Evolutionary conservation across 192 early-diverging fungal genomes (phyloP), one percentile per base, ranked within the genome.

Genomic region (Rhizophagus clarus): DNA sequence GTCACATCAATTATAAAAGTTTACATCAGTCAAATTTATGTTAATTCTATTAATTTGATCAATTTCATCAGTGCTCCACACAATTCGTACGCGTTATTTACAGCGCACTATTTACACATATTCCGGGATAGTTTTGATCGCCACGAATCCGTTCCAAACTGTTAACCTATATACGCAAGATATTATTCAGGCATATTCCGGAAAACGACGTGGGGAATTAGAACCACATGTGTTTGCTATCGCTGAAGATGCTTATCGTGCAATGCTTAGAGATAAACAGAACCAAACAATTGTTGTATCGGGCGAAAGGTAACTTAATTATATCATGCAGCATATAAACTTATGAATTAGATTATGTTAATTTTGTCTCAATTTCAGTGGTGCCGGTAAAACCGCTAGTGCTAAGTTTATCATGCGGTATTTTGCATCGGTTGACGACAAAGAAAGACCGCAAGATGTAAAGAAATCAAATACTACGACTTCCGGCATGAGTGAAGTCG

Each of bases 191-290:
- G 93, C 95, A 51, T 98, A 99, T 81, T 95, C 96, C 1, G 98
- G 98, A 40, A 92, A 93, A 77, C 91, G 94, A 81, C 92, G 96
- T 67, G 96, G 95, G 45, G 96, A 99, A 83, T 89, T 98, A 12
- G 96, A 98, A 82, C 98, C 98, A 61, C 98, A 99, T 85, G 90
- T 99, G 89, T 99, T 98, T 88, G 97, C 98, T 28, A 97, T 99
- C 81, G 96, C 96, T 14, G 97, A 98, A 89, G 96, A 98, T 85
- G 96, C 98, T 14, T 99, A 97, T 89, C 91, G 96, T 29, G 94
- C 92, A 83, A 96, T 99, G 95, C 93, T 97, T 61, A 89, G 95
- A 24, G 96, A 97, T 79, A 87, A 92, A 74, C 91, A 90, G 80
- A 98, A 99, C 90, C 98, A 99, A 87, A 97, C 96, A 20, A 97